Percentiles rank a stretch among this genome's conserved stretches.
Evolutionary conservation across 305 asterid genomes (phyloP).

Genomic region (Nicotiana rustica): DNA sequence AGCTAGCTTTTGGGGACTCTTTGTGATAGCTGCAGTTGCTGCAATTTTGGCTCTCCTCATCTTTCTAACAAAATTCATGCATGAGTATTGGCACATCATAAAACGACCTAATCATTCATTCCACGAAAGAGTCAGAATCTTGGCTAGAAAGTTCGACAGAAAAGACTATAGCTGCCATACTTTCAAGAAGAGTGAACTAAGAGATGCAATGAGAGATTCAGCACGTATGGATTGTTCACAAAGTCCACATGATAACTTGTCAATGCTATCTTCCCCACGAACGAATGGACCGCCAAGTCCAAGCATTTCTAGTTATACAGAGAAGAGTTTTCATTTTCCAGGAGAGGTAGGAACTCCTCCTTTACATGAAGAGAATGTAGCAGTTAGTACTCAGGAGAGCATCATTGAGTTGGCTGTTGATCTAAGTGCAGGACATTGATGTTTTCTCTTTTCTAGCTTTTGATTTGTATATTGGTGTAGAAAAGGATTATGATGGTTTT

Average conservation of each 20-base stretch:
- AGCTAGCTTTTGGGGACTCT: slow-evolving; percentile 61
- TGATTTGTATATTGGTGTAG: background rate
- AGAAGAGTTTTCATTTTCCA: slow-evolving; percentile 16
- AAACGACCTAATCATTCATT: background rate
- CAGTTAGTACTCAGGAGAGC: slow-evolving; percentile 1
- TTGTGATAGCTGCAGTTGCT: slow-evolving; percentile 38
- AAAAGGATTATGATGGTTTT: background rate
- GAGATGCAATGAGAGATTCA: background rate
- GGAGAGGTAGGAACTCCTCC: slow-evolving; percentile 12
- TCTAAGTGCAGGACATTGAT: background rate
- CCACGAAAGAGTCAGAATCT: background rate
- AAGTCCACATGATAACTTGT: slow-evolving; percentile 33
- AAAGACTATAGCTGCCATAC: slow-evolving; percentile 36
- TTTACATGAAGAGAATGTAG: background rate
- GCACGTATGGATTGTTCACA: background rate
- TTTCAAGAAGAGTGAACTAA: slow-evolving; percentile 34
- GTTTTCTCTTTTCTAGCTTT: background rate
- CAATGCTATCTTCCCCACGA: slow-evolving; percentile 35
- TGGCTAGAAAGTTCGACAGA: slow-evolving; percentile 36
- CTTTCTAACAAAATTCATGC: slow-evolving; percentile 39
- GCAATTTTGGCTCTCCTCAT: slow-evolving; percentile 34
- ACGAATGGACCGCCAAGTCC: slow-evolving; percentile 32
- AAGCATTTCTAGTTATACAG: slow-evolving; percentile 26
- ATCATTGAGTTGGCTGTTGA: background rate
- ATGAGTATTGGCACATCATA: slow-evolving; percentile 39